A percentile compares a stretch with the other conserved stretches of the same genome.
phyloP scores from a whole-genome alignment of 495 filamentous ascomycete genomes.

The Tuber melanosporum region DNA sequence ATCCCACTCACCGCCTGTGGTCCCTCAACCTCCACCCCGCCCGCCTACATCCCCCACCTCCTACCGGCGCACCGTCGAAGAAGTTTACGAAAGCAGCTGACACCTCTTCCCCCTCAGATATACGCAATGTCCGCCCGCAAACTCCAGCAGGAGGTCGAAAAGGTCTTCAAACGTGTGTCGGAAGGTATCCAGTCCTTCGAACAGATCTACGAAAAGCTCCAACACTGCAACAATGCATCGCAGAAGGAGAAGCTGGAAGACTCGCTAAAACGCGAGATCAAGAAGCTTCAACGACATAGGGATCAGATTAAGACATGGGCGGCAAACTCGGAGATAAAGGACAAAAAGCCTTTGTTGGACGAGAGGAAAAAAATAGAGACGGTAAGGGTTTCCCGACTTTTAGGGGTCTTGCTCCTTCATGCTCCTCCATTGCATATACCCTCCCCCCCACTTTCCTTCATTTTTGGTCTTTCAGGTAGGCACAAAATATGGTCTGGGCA shows the following conservation, averaged over 20 bases:
- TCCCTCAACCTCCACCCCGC: constrained; percentile 7
- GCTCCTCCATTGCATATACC: constrained; percentile 2
- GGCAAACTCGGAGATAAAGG: constrained; percentile 94
- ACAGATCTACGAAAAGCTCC: constrained; percentile 90
- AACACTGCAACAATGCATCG: constrained; percentile 77
- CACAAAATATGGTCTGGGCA: constrained; percentile 12
- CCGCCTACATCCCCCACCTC: constrained; percentile 10
- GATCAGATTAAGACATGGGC: constrained; percentile 99
- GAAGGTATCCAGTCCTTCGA: constrained; percentile 93
- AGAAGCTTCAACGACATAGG: constrained; percentile 93
- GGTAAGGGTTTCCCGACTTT: constrained; percentile 49
- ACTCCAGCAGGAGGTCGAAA: constrained; percentile 92
- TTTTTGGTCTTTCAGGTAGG: constrained; percentile 14
- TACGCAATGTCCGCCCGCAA: constrained; percentile 82
- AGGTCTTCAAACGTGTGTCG: constrained; percentile 93
- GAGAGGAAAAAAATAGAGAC: constrained; percentile 93
- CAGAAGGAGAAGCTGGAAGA: constrained; percentile 98
- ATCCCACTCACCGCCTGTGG: constrained; percentile 1
- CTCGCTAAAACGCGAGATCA: constrained; percentile 96
- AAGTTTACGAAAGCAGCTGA: constrained; percentile 11
- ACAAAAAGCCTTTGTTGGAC: constrained; percentile 89
- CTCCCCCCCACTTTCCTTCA: constrained; percentile 26
- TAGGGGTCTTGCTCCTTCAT: not conserved
- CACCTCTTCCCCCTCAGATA: constrained; percentile 33
- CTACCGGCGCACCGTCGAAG: constrained; percentile 23